phyloP scores from a whole-genome alignment of 805 yeast genomes.

The Wickerhamomyces pijperi region DNA sequence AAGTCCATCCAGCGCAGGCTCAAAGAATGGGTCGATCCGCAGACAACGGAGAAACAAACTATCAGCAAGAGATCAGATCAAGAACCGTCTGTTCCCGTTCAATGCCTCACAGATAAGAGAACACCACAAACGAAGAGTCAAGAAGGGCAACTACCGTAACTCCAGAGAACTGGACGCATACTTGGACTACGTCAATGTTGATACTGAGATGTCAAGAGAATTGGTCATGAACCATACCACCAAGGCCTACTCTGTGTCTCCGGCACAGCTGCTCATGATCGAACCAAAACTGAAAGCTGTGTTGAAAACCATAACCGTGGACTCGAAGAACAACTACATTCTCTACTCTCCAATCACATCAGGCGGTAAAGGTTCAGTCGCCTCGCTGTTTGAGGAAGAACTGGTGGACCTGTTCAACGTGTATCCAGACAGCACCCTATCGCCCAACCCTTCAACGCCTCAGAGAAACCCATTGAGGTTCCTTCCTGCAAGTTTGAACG shows the following conservation, averaged over 20 bases:
- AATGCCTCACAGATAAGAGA: not conserved
- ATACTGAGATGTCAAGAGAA: constrained; percentile 14
- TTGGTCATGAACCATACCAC: constrained; percentile 12
- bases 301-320: constrained; percentile 14
- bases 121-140: not conserved
- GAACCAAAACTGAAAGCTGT: constrained; percentile 7
- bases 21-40: not conserved
- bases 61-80: not conserved
- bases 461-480: constrained; percentile 7
- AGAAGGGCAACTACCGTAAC: constrained; percentile 17
- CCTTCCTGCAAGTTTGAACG: constrained; percentile 7
- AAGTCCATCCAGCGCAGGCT: not conserved
- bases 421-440: not conserved
- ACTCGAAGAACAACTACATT: constrained; percentile 17
- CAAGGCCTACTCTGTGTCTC: constrained; percentile 4
- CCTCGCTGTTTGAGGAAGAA: constrained; percentile 13
- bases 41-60: not conserved
- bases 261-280: constrained; percentile 6
- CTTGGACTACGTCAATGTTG: constrained; percentile 14
- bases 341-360: constrained; percentile 16
- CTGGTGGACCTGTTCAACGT: constrained; percentile 3
- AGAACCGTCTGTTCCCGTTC: not conserved
- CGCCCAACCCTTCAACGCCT: constrained; percentile 2
- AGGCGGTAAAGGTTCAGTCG: constrained; percentile 10
- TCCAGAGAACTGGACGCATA: constrained; percentile 13